phyloP scores from a whole-genome alignment of 176 grass and related monocot genomes.

The Oryza glumipatula region DNA sequence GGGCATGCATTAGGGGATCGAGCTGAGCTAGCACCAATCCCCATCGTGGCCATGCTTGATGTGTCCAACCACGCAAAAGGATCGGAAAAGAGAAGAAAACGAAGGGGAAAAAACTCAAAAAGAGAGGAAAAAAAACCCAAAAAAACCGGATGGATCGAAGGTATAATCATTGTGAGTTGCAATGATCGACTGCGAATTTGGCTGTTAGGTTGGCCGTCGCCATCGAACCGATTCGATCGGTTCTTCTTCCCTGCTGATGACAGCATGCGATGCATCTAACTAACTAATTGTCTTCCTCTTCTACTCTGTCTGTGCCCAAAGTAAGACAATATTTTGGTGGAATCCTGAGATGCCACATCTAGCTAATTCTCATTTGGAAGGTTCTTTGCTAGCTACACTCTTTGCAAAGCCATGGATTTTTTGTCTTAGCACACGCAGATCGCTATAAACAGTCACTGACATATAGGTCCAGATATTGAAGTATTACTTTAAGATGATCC shows the following conservation, averaged over 20 bases:
- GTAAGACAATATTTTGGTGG: conserved; percentile 45
- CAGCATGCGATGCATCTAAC: conserved; percentile 17
- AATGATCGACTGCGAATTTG: conserved; percentile 38
- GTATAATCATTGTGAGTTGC: conserved; percentile 34
- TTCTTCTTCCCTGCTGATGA: not conserved
- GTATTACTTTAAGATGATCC: not conserved
- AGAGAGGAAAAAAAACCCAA: too few species aligned
- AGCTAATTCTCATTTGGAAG: conserved; percentile 37
- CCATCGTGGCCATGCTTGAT: conserved; percentile 4
- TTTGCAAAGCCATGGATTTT: not conserved
- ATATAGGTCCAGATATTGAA: accelerated
- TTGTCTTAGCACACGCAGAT: not conserved
- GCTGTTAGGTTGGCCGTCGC: conserved; percentile 47
- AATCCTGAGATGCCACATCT: conserved; percentile 44
- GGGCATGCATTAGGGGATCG: not conserved
- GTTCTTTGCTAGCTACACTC: not conserved
- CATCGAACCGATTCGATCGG: conserved; percentile 48
- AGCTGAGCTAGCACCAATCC: conserved; percentile 14
- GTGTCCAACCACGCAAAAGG: conserved; percentile 20
- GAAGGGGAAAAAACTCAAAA: too few species aligned
- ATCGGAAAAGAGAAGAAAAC: not conserved
- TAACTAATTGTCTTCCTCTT: not conserved
- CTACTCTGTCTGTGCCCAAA: not conserved
- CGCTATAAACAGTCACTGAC: not conserved
- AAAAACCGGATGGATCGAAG: not conserved